A percentile compares a stretch with the other conserved stretches of the same genome.
Evolutionary conservation across 2,329 filamentous ascomycete genomes (phyloP).

Genomic region (Aspergillus costaricaensis): DNA sequence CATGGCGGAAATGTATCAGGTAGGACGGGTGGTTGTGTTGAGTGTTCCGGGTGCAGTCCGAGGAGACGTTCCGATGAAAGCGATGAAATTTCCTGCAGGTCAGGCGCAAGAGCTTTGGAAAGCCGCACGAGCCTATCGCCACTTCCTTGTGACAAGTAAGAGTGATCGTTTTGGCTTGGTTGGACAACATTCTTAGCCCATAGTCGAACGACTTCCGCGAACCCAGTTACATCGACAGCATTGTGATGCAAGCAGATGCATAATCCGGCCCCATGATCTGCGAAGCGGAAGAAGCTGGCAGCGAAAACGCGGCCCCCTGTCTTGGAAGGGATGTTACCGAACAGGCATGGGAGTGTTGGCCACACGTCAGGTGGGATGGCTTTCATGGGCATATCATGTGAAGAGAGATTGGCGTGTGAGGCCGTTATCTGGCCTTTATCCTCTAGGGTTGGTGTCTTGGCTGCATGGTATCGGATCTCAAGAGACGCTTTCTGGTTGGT

Average conservation of each 20-base stretch:
- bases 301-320: constrained; percentile 13
- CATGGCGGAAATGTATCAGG: background rate
- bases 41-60: constrained; percentile 11
- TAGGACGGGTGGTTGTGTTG: background rate
- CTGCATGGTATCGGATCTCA: too few relatives aligned
- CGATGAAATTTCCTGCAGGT: background rate
- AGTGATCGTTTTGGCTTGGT: background rate
- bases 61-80: background rate
- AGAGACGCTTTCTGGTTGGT: too few relatives aligned
- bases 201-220: constrained; percentile 6
- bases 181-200: background rate
- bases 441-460: too few relatives aligned
- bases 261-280: constrained; percentile 11
- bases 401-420: background rate
- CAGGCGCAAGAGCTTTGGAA: background rate
- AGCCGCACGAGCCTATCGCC: background rate
- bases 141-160: too few relatives aligned
- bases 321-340: background rate
- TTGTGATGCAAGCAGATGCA: constrained; percentile 16
- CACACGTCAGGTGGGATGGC: constrained; percentile 1
- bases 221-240: constrained; percentile 13
- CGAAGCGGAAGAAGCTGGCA: constrained; percentile 16
- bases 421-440: background rate
- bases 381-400: constrained; percentile 1
- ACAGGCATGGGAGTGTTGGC: background rate